Evolutionary conservation across 805 yeast genomes (phyloP), one percentile per base, ranked within the genome.

Genomic region (Cyberlindnera euphorbiae): DNA sequence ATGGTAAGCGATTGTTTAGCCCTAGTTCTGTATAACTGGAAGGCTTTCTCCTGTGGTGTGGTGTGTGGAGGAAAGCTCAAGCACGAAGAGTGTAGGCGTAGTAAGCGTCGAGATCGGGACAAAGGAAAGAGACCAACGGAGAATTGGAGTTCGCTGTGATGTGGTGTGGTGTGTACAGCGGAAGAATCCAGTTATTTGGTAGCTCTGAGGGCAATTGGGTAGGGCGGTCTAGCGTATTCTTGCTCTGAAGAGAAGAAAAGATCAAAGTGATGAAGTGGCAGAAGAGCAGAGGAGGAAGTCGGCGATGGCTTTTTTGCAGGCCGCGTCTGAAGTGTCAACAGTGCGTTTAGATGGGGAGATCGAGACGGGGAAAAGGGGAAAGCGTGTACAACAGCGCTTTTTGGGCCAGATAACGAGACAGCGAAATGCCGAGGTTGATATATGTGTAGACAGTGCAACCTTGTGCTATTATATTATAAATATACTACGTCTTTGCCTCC

Each of bases 271-370:
- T 24, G 21, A 22, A 21, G 35, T 19, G 22, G 22, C 22, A 19
- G 19, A 26, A 32, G 38, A 35, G 12, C 18, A 14, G 30, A 24
- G 19, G 27, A 23, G 22, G 36, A 31, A 34, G 17, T 38, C 33
- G 42, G 38, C 42, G 38, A 39, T 39, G 38, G 28, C 34, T 25
- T 38, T 38, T 38, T 38, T 22, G n/a, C 32, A 18, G n/a, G 28
- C 22, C 41, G 40, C 40, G 37, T 33, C 36, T 15, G 26, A 33
- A 39, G 33, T 34, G 38, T 34, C 42, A 39, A 39, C 42, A 39
- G 26, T 16, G 21, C 23, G 11, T 13, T 14, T 7, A 16, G 18
- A 6, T 16, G 27, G 8, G 13, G 15, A 17, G 17, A 25, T 15
- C n/a, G 26, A 8, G 24, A 8, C 11, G 30, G 27, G 13, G 19